phyloP scores from a whole-genome alignment of 1,284 basidiomycete species.

The Ganoderma boninense region DNA sequence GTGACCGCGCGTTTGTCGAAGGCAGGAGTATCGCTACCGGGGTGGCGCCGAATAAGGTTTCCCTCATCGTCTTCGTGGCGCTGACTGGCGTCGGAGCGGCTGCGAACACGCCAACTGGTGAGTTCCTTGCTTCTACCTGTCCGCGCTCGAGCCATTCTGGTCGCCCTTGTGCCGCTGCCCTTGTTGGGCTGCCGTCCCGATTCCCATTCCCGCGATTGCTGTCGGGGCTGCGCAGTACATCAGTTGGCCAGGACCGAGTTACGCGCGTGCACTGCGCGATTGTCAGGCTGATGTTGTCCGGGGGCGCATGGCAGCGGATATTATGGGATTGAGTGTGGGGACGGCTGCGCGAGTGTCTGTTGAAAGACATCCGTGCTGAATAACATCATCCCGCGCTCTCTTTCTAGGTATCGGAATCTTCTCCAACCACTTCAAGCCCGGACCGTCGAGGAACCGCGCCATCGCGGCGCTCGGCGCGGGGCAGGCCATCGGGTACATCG shows the following conservation, averaged over 20 bases:
- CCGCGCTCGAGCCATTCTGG: too few species aligned
- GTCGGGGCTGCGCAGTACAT: too few species aligned
- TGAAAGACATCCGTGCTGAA: not conserved
- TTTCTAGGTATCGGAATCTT: constrained; percentile 39
- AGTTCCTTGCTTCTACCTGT: not conserved
- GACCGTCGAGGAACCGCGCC: constrained; percentile 40
- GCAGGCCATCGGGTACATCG: constrained; percentile 45
- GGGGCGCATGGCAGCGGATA: too few species aligned
- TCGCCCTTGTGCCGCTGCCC: too few species aligned
- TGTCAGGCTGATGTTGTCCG: too few species aligned
- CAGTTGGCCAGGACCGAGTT: too few species aligned
- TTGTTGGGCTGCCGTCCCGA: too few species aligned
- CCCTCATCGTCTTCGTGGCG: constrained; percentile 44
- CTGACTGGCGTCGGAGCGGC: constrained; percentile 44
- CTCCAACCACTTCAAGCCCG: constrained; percentile 38
- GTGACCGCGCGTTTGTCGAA: too few species aligned
- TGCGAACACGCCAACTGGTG: constrained; percentile 24
- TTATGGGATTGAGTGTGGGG: not conserved
- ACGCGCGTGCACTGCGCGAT: too few species aligned
- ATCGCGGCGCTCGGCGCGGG: constrained; percentile 45
- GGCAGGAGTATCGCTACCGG: constrained; percentile 44
- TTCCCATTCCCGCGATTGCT: too few species aligned
- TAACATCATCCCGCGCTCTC: not conserved
- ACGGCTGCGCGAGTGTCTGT: not conserved
- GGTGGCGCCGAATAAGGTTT: constrained; percentile 36